These are phyloP conservation scores for Cylindrotheca closterium DNA, from an alignment of 108 stramenopile genomes.

Conservation along the genomic window DNA sequence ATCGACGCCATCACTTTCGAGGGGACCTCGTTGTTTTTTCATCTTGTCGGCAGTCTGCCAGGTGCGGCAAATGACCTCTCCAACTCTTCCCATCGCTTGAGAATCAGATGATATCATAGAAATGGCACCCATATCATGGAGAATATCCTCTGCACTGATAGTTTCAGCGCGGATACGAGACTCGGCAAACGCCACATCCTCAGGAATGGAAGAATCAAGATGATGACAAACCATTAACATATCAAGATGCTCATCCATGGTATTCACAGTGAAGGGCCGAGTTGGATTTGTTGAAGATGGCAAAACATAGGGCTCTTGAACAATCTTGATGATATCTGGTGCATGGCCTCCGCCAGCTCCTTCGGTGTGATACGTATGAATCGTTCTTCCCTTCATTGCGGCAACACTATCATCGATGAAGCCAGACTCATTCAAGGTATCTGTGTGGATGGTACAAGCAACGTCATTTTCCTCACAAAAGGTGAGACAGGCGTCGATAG, in stretches of 20 bases:
- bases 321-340: constrained; percentile 98
- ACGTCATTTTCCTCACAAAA: constrained; percentile 91
- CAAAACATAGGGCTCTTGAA: constrained; percentile 85
- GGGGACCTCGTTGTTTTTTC: constrained; percentile 92
- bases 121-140: constrained; percentile 97
- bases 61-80: constrained; percentile 96
- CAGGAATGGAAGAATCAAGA: constrained; percentile 86
- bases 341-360: constrained; percentile 96
- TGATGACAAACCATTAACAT: constrained; percentile 99
- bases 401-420: constrained; percentile 92
- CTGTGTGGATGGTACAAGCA: constrained; percentile 97
- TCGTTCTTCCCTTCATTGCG: constrained; percentile 95
- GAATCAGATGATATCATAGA: constrained; percentile 90
- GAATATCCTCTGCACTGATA: constrained; percentile 96
- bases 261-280: constrained; percentile 94
- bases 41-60: constrained; percentile 99
- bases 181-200: constrained; percentile 97
- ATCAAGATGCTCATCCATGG: constrained; percentile 98
- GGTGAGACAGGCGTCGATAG: constrained; percentile 90
- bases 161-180: constrained; percentile 96
- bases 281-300: constrained; percentile 98
- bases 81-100: constrained; percentile 98
- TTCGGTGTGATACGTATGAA: constrained; percentile 94
- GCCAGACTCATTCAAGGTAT: constrained; percentile 96
- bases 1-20: constrained; percentile 74